Conservation (phyloP, 257 asterid species). For the Solanum peruvianum region DNA sequence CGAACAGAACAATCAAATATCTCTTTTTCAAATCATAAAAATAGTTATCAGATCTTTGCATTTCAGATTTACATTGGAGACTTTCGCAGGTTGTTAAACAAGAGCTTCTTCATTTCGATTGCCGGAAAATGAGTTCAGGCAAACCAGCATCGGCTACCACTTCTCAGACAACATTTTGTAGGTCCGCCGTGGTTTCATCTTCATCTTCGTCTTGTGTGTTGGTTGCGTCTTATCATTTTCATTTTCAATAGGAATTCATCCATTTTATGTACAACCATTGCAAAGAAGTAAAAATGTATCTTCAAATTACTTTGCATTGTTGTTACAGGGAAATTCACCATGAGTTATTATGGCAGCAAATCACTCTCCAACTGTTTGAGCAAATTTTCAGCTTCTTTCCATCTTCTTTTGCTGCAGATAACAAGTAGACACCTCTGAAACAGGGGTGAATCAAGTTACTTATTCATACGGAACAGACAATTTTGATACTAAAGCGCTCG, state of each 20-base stretch:
- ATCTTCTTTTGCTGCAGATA: neutral
- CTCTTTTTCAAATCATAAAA: neutral
- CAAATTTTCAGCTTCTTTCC: neutral
- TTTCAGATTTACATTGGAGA: neutral
- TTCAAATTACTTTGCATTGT: neutral
- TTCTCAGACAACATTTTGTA: conserved; percentile 24
- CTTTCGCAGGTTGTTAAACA: conserved; percentile 49
- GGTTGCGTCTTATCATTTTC: neutral
- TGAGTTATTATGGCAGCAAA: neutral
- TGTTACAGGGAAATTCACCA: neutral
- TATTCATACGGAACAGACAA: neutral
- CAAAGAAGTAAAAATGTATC: neutral
- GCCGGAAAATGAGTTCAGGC: conserved; percentile 27
- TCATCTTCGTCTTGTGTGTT: conserved; percentile 29
- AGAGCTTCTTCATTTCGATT: conserved; percentile 28
- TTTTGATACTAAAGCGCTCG: neutral
- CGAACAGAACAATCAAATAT: neutral
- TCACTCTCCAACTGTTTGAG: neutral
- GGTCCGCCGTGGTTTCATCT: neutral
- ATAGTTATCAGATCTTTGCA: neutral
- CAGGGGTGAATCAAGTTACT: neutral
- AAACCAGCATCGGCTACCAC: conserved; percentile 10
- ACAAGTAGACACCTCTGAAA: neutral
- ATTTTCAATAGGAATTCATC: neutral
- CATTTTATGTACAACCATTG: neutral